phyloP scores from a whole-genome alignment of 805 yeast genomes.

The Komagataella phaffii region DNA sequence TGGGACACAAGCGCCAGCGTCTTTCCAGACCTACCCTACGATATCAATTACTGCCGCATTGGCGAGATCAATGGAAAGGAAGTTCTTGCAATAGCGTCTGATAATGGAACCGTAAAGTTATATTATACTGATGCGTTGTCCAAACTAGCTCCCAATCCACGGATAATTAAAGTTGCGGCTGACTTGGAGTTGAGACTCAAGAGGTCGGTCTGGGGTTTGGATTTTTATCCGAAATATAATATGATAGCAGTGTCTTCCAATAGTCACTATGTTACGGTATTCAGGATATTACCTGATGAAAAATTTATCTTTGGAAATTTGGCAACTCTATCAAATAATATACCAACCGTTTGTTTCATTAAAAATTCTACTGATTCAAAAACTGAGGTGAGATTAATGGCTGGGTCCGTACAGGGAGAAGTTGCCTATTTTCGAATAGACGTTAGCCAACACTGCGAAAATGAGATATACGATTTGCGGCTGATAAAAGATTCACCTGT shows the following conservation, averaged over 20 bases:
- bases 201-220: slow-evolving; percentile 55
- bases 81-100: slow-evolving; percentile 34
- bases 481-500: background rate
- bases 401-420: background rate
- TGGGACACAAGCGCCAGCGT: slow-evolving; percentile 11
- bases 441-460: background rate
- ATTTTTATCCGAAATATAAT: slow-evolving; percentile 20
- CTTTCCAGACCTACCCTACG: slow-evolving; percentile 41
- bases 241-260: slow-evolving; percentile 42
- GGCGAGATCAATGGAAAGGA: slow-evolving; percentile 22
- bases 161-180: slow-evolving; percentile 7
- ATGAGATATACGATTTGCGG: background rate
- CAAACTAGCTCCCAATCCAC: background rate
- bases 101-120: slow-evolving; percentile 38
- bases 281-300: slow-evolving; percentile 16
- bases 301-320: slow-evolving; percentile 10
- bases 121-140: slow-evolving; percentile 19
- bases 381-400: background rate
- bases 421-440: background rate
- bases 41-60: slow-evolving; percentile 35
- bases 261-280: slow-evolving; percentile 28
- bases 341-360: slow-evolving; percentile 37
- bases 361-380: slow-evolving; percentile 8
- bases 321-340: slow-evolving; percentile 34
- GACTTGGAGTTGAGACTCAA: slow-evolving; percentile 18